Base-by-base conservation (phyloP, 2,329 filamentous ascomycete species). In the Juglanconis sp. region DNA sequence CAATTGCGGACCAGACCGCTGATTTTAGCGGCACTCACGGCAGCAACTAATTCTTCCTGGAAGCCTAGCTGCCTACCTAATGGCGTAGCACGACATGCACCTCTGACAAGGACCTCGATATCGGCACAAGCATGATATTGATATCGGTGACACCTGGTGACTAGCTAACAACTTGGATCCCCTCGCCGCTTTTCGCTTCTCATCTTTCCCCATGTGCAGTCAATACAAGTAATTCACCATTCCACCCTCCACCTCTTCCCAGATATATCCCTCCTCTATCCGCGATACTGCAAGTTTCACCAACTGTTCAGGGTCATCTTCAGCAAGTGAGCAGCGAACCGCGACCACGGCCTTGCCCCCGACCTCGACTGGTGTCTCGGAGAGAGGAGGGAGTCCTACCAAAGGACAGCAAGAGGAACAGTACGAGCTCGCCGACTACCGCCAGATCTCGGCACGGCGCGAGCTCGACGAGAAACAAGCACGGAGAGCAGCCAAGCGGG, bases 361-460 rank as follows among this genome's bases (percentile, higher is more conserved):
- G 49, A 58, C 51, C 40, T 46, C 42, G 59, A 57, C 38, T 44
- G 62, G 53, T 61, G 38, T 50, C 56, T 54, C 59, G 60, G 60
- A 54, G 46, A 61, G 53, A 51, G 53, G 53, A 50, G 56, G 62
- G 56, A 64, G 56, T 51, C 53, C 32, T 13, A 48, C 62, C n/a
- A 38, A 15, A 46, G 24, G 46, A 32, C 49, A 53, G 51, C 61
- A 56, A 59, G 53, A 31, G 5, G 63, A 66, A 35, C 60, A 67
- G 55, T 78, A 76, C 70, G 78, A 81, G 65, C 76, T 83, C 51
- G 68, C 66, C 61, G 74, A 77, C 52, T 79, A 78, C 67, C 64
- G 67, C 42, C 68, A 70, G 47, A 68, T 73, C 53, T 65, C 69
- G 55, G 64, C 66, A 54, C 70, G 70, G 47, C 66, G 69, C 54